Percentiles rank a stretch among this genome's conserved stretches.
phyloP scores from a whole-genome alignment of 2,329 filamentous ascomycete genomes.

The Grosmannia serpens region DNA sequence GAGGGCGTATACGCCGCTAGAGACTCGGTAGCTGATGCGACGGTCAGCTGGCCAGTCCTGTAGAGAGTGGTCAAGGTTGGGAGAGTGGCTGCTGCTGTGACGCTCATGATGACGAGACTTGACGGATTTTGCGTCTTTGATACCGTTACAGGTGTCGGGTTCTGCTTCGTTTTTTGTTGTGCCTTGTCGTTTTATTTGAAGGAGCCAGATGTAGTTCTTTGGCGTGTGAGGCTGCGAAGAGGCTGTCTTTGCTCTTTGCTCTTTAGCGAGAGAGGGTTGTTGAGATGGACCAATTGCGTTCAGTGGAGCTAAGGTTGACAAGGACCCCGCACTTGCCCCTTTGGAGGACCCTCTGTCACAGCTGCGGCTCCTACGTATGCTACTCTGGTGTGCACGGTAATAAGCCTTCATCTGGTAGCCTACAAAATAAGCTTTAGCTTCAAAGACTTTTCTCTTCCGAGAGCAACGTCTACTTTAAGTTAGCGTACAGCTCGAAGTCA shows the following conservation, averaged over 20 bases:
- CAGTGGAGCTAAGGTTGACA: background rate
- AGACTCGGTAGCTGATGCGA: too few relatives aligned
- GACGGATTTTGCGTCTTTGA: too few relatives aligned
- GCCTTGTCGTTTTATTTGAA: background rate
- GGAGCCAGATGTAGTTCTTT: background rate
- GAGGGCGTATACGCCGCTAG: conserved; percentile 21
- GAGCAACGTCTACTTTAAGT: too few relatives aligned
- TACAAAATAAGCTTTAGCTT: too few relatives aligned
- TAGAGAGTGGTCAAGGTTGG: background rate
- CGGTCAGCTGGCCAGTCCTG: background rate
- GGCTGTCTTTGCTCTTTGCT: background rate
- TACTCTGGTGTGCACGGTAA: too few relatives aligned
- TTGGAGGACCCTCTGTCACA: too few relatives aligned
- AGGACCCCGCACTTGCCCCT: background rate
- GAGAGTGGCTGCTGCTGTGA: background rate
- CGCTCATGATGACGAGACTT: background rate
- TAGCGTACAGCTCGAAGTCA: too few relatives aligned
- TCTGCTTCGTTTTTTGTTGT: too few relatives aligned
- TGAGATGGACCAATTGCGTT: background rate
- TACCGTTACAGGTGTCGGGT: background rate
- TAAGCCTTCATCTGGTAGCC: too few relatives aligned
- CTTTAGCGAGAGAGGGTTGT: background rate
- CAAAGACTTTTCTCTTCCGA: too few relatives aligned
- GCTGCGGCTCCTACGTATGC: too few relatives aligned
- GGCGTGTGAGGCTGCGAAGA: background rate